phyloP scores from a whole-genome alignment of 345 rosid genomes.

The Hibiscus tridactylites region DNA sequence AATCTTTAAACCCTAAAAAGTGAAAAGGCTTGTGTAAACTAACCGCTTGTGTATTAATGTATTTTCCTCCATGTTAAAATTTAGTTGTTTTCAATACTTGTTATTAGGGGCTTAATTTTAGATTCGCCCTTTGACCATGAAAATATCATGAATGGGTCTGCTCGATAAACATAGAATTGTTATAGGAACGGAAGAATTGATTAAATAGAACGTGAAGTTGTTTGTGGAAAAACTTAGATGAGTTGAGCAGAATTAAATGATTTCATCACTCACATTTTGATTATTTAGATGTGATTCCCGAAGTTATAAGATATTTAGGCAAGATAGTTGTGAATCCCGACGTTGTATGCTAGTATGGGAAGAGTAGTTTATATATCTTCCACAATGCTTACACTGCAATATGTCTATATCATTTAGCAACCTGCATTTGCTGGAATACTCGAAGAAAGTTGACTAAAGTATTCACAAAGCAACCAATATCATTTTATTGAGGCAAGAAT shows the following conservation, averaged over 20 bases:
- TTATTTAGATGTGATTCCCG: not conserved
- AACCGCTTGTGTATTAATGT: too few relatives aligned
- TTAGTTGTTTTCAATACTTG: too few relatives aligned
- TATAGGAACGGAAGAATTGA: not conserved
- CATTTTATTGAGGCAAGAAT: conserved; percentile 11
- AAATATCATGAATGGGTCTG: not conserved
- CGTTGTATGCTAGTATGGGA: not conserved
- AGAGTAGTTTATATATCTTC: not conserved
- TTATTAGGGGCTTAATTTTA: not conserved
- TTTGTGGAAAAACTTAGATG: not conserved
- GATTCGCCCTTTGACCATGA: too few relatives aligned
- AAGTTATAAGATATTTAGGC: too few relatives aligned
- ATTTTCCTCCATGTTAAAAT: too few relatives aligned
- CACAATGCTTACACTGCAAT: not conserved
- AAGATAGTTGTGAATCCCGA: not conserved
- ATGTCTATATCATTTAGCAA: not conserved
- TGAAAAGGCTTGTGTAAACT: too few relatives aligned
- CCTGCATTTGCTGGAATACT: not conserved
- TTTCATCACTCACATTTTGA: not conserved
- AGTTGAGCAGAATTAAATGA: not conserved
- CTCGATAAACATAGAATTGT: not conserved
- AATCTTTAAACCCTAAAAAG: too few relatives aligned
- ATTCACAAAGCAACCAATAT: not conserved
- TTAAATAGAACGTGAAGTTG: not conserved
- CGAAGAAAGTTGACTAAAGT: not conserved